Conservation (phyloP, 2,329 filamentous ascomycete species). For the Fusarium sp. region DNA sequence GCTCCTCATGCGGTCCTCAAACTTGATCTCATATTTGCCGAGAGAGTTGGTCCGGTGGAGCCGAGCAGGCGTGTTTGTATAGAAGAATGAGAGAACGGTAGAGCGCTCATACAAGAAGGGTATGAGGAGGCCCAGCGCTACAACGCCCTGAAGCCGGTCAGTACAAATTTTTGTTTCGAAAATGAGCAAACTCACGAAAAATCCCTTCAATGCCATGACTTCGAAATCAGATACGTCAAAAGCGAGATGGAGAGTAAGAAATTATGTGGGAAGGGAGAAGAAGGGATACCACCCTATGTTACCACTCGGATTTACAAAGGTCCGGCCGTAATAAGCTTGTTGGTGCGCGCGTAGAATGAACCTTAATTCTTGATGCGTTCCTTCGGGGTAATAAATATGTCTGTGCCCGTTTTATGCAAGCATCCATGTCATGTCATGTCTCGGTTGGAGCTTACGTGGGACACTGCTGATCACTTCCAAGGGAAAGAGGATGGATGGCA, state of each 20-base stretch:
- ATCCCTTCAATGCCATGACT: slow-evolving; percentile 17
- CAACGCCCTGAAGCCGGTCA: slow-evolving; percentile 3
- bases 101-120: slow-evolving; percentile 32
- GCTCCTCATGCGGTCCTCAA: slow-evolving; percentile 52
- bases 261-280: not conserved
- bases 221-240: not conserved
- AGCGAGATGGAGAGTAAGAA: not conserved
- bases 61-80: slow-evolving; percentile 48
- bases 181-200: slow-evolving; percentile 1
- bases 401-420: not conserved
- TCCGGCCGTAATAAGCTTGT: not conserved
- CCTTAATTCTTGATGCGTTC: not conserved
- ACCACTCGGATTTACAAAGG: not conserved
- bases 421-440: not conserved
- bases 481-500: not conserved
- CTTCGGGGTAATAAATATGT: not conserved
- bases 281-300: not conserved
- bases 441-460: not conserved
- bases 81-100: slow-evolving; percentile 36
- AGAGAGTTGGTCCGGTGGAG: slow-evolving; percentile 46
- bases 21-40: slow-evolving; percentile 48
- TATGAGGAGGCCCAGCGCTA: slow-evolving; percentile 17
- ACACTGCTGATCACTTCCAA: not conserved
- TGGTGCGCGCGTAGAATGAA: not conserved
- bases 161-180: not conserved